These are phyloP conservation scores for Diplotaxis tenuifolia DNA, from an alignment of 345 rosid genomes.

Conservation along the genomic window DNA sequence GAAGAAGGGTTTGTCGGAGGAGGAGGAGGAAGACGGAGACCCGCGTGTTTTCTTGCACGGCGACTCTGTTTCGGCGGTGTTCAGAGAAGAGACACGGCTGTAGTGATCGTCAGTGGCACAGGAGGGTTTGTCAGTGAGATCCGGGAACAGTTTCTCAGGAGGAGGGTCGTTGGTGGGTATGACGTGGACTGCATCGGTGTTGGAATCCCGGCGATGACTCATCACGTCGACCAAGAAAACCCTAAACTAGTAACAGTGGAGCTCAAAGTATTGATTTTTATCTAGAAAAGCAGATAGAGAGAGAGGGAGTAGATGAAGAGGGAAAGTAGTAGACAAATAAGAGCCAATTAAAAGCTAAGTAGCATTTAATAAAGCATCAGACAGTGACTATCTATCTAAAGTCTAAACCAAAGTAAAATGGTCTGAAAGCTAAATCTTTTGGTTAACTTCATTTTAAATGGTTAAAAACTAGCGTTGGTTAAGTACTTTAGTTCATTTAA, in stretches of 20 bases:
- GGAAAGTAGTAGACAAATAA: neutral
- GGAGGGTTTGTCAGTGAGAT: slow-evolving; percentile 42
- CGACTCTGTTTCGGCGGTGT: slow-evolving; percentile 39
- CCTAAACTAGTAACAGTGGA: slow-evolving; percentile 23
- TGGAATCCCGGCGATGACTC: slow-evolving; percentile 54
- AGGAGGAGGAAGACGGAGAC: slow-evolving; percentile 35
- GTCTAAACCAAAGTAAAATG: neutral
- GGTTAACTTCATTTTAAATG: neutral
- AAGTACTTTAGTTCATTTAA: neutral
- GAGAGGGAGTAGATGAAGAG: neutral
- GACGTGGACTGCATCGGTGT: slow-evolving; percentile 65
- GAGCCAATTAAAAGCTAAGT: neutral
- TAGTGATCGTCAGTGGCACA: slow-evolving; percentile 90
- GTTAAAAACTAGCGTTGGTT: neutral
- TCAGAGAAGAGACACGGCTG: slow-evolving; percentile 43
- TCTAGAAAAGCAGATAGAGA: slow-evolving; percentile 3
- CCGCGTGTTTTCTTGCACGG: slow-evolving; percentile 59
- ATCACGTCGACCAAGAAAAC: slow-evolving; percentile 40
- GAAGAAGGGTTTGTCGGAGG: slow-evolving; percentile 58
- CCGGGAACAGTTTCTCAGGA: slow-evolving; percentile 49
- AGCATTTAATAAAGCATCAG: neutral
- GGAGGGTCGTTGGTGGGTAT: slow-evolving; percentile 44
- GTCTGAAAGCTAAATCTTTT: neutral
- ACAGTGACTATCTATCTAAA: neutral
- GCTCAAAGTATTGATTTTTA: slow-evolving; percentile 12